A percentile compares a stretch with the other conserved stretches of the same genome.
These are phyloP conservation scores for Cercospora beticola DNA, from an alignment of 2,329 filamentous ascomycete species.

Conservation along the genomic window DNA sequence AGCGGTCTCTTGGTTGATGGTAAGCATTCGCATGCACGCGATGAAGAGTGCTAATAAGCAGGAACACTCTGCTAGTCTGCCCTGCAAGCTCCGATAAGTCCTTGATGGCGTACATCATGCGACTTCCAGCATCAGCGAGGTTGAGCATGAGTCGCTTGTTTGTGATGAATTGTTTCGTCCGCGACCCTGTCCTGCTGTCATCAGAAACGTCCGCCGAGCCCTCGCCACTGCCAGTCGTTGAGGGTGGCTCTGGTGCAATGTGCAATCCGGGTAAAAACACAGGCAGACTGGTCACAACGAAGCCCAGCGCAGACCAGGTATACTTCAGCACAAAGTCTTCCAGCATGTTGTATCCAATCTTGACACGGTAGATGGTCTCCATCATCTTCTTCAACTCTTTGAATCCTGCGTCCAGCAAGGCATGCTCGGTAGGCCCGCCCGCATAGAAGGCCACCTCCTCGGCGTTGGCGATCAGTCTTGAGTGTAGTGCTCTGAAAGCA, in stretches of 20 bases:
- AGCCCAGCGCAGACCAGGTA: constrained; percentile 97
- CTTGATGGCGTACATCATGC: constrained; percentile 99
- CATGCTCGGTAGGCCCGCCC: constrained; percentile 90
- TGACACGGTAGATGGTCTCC: constrained; percentile 96
- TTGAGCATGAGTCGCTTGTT: constrained; percentile 99
- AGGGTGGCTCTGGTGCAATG: constrained; percentile 57
- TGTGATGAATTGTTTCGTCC: constrained; percentile 98
- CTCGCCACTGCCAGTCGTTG: constrained; percentile 52
- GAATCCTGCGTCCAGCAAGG: constrained; percentile 88
- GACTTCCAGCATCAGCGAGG: constrained; percentile 88
- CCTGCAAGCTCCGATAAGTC: constrained; percentile 93
- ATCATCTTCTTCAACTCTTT: constrained; percentile 93
- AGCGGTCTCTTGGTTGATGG: constrained; percentile 63
- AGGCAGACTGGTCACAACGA: constrained; percentile 86
- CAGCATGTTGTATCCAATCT: constrained; percentile 97
- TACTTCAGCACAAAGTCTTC: constrained; percentile 99
- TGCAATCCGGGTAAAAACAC: constrained; percentile 95
- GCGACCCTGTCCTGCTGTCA: constrained; percentile 52
- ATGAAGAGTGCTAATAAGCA: constrained; percentile 89
- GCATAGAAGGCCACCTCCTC: constrained; percentile 98
- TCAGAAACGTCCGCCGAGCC: not conserved
- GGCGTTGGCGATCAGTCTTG: constrained; percentile 90
- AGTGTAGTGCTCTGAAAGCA: constrained; percentile 88
- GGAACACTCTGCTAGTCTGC: constrained; percentile 94
- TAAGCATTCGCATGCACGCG: constrained; percentile 91